Percentiles rank a stretch among this genome's conserved stretches.
Evolutionary conservation across 1,139 yeast genomes (phyloP).

Genomic region (Hansenula lynferdii): DNA sequence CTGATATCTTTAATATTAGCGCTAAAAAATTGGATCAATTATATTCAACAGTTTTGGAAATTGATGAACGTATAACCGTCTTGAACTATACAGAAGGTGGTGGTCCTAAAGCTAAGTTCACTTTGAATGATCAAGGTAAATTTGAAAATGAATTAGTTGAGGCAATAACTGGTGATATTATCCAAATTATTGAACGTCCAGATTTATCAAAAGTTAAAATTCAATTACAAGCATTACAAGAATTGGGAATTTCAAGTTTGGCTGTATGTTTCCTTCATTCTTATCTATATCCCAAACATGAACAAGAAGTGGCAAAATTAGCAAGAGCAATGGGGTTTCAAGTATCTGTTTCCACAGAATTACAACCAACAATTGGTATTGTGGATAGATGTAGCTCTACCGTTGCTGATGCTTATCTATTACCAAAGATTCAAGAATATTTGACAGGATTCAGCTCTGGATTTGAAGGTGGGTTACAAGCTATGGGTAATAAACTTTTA

Average conservation of each 20-base stretch:
- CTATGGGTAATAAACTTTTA: conserved; percentile 31
- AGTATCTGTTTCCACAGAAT: conserved; percentile 58
- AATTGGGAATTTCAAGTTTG: conserved; percentile 25
- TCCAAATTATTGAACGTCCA: conserved; percentile 25
- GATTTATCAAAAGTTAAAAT: conserved; percentile 15
- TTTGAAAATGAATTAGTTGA: conserved; percentile 28
- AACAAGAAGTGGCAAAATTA: conserved; percentile 46
- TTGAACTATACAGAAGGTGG: conserved; percentile 63
- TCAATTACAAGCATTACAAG: conserved; percentile 18
- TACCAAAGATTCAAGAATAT: conserved; percentile 66
- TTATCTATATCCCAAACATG: conserved; percentile 66
- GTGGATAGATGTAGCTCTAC: conserved; percentile 70
- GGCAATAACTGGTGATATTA: conserved; percentile 33
- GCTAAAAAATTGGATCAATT: conserved; percentile 55
- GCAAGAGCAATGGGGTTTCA: conserved; percentile 62
- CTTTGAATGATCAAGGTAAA: conserved; percentile 30
- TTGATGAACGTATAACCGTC: conserved; percentile 68
- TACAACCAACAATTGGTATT: conserved; percentile 71
- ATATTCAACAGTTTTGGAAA: conserved; percentile 58
- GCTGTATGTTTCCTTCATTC: conserved; percentile 52
- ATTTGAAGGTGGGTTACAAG: conserved; percentile 43
- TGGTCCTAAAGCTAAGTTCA: conserved; percentile 24
- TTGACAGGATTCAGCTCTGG: conserved; percentile 58
- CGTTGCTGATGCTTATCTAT: conserved; percentile 71
- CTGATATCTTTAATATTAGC: conserved; percentile 45